These are phyloP conservation scores for Parmales sp. DNA, from an alignment of 108 stramenopile species.

Conservation along the genomic window DNA sequence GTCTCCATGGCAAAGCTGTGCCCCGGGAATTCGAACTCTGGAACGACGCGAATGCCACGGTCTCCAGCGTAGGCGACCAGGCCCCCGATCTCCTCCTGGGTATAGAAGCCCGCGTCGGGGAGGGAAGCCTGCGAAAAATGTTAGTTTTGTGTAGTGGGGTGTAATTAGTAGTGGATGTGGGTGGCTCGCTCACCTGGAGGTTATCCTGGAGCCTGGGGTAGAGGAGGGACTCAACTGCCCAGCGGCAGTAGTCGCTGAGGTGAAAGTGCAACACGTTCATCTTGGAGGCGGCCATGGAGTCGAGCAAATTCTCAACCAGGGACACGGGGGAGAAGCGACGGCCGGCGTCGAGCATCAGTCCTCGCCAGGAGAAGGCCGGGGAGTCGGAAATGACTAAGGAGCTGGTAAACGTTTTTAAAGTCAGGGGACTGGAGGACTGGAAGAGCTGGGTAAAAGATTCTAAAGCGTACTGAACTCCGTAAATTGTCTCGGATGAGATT, in stretches of 20 bases:
- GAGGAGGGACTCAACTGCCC: slow-evolving; percentile 26
- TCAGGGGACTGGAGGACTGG: no score
- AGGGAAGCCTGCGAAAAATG: slow-evolving; percentile 36
- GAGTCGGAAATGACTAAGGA: no score
- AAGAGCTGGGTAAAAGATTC: no score
- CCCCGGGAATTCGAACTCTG: slow-evolving; percentile 64
- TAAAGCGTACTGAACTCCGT: no score
- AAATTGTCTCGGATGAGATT: no score
- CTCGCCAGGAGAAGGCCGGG: slow-evolving; percentile 62
- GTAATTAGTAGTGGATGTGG: no score
- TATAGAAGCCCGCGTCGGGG: slow-evolving; percentile 31
- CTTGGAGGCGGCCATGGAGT: slow-evolving; percentile 54
- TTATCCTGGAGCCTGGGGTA: slow-evolving; percentile 23
- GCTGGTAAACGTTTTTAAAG: no score
- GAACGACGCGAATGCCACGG: slow-evolving; percentile 55
- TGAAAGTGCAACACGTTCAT: slow-evolving; percentile 73
- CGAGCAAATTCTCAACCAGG: slow-evolving; percentile 41
- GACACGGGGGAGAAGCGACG: slow-evolving; percentile 58
- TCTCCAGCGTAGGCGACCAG: slow-evolving; percentile 41
- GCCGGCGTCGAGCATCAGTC: slow-evolving; percentile 60
- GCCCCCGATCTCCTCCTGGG: slow-evolving; percentile 27
- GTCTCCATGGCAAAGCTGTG: no score
- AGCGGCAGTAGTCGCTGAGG: slow-evolving; percentile 47
- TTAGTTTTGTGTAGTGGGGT: no score
- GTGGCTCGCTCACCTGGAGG: no score